Conservation (phyloP, 139 green algal species). For the Coccomyxa sp. region DNA sequence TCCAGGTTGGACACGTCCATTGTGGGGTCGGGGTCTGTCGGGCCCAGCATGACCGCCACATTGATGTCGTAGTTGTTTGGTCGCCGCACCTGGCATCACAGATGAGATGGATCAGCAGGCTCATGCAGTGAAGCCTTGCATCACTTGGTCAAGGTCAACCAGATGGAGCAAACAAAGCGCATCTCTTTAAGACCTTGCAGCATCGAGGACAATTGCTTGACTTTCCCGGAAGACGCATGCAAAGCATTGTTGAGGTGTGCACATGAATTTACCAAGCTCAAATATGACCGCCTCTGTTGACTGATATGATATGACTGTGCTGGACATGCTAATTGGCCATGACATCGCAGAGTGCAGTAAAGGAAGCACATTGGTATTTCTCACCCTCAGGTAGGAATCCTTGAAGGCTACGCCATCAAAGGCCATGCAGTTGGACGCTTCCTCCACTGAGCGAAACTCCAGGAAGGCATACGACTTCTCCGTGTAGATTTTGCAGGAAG, state of each 20-base stretch:
- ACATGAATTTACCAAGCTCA: too few species aligned
- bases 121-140: background rate
- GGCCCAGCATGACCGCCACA: constrained; percentile 68
- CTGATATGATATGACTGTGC: background rate
- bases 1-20: constrained; percentile 53
- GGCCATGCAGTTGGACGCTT: constrained; percentile 73
- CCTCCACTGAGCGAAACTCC: constrained; percentile 72
- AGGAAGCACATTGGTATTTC: background rate
- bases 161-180: too few species aligned
- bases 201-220: too few species aligned
- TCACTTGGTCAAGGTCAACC: too few species aligned
- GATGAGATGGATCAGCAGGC: too few species aligned
- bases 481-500: constrained; percentile 47
- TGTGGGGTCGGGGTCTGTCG: constrained; percentile 61
- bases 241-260: too few species aligned
- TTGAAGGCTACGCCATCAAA: constrained; percentile 69
- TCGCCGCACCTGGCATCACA: constrained; percentile 40
- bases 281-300: too few species aligned
- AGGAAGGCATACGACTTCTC: constrained; percentile 68
- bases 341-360: background rate
- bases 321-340: background rate
- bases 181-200: background rate
- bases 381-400: constrained; percentile 60
- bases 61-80: constrained; percentile 77
- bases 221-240: too few species aligned